Conservation (phyloP, 1,139 yeast genomes). For the Geotrichum klebahnii region DNA sequence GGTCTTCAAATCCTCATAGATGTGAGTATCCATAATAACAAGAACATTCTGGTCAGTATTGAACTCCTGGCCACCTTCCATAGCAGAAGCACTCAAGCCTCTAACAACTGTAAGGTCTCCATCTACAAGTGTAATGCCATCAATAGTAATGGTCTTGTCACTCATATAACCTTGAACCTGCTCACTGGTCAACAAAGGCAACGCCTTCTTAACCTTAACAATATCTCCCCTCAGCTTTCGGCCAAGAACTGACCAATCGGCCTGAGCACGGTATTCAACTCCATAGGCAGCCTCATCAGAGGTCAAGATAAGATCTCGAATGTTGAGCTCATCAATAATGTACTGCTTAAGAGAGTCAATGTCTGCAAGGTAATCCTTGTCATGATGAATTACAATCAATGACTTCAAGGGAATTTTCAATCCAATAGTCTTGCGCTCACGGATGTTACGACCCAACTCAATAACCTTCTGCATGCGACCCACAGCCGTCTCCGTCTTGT, state of each 20-base stretch:
- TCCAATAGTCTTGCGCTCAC: conserved; percentile 92
- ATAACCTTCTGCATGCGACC: conserved; percentile 95
- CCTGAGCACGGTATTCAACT: conserved; percentile 88
- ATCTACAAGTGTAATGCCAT: conserved; percentile 77
- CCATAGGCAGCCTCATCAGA: conserved; percentile 88
- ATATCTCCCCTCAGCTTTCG: conserved; percentile 93
- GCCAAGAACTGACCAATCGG: conserved; percentile 98
- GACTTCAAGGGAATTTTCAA: conserved; percentile 92
- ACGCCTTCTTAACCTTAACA: conserved; percentile 88
- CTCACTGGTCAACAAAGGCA: conserved; percentile 73
- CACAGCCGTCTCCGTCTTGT: conserved; percentile 67
- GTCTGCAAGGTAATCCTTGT: conserved; percentile 68
- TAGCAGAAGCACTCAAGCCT: conserved; percentile 67
- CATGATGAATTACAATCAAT: conserved; percentile 80
- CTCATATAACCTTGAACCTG: conserved; percentile 75
- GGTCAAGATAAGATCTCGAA: conserved; percentile 82
- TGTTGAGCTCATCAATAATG: conserved; percentile 85
- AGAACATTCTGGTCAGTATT: conserved; percentile 87
- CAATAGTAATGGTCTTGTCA: conserved; percentile 74
- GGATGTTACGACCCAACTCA: conserved; percentile 90
- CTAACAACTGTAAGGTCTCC: conserved; percentile 90
- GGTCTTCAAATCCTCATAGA: conserved; percentile 81
- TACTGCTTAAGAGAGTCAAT: conserved; percentile 72
- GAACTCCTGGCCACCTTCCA: conserved; percentile 66
- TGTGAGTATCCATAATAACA: conserved; percentile 79